Base-by-base conservation (phyloP, 75 land plant genomes). In the Ceratopteris richardii region DNA sequence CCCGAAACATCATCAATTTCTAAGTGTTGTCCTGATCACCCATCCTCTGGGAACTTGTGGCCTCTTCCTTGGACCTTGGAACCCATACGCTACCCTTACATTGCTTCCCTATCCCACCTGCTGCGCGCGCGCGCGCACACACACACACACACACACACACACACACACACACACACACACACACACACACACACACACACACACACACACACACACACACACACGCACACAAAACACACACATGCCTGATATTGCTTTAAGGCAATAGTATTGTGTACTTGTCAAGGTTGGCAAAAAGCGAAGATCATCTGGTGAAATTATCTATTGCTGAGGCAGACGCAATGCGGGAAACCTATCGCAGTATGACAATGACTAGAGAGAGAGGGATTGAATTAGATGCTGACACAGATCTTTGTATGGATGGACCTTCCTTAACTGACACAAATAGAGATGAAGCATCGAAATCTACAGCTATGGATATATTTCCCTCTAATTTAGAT, bases 291-390 rank as follows among this genome's bases (percentile, higher is more conserved):
- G 59, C 64, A 29, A 79, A 60, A 43, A 80, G 86, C 0, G 68
- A 82, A 36, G 85, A 88, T 53, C 66, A 54, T 53, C 70, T 85
- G 22, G 63, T 74, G 43, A 74, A 85, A 66, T 86, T 86, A 44
- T 85, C 94, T 60, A 78, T 80, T 53, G 94, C 87, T 29, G 94
- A 88, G 68, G 86, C 85, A 62, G 90, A 88, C 44, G 94, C 94
- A 59, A 85, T 78, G 40, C 77, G 66, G 59, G 75, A 80, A 48
- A 78, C 78, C 21, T 83, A 76, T 77, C 5, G 14, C 14, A 18
- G 6, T 13, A 71, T 70, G 61, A 82, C 84, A 52, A n/a, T n/a
- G n/a, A n/a, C n/a, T n/a, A 19, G 25, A 26, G 16, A 3, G 75
- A 68, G 62, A 82, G 82, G 50, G 86, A 40, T 40, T 10, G 42